Evolutionary conservation across 192 early-diverging fungal genomes (phyloP), one percentile per base, ranked within the genome.

Genomic region (Coemansia umbellata): DNA sequence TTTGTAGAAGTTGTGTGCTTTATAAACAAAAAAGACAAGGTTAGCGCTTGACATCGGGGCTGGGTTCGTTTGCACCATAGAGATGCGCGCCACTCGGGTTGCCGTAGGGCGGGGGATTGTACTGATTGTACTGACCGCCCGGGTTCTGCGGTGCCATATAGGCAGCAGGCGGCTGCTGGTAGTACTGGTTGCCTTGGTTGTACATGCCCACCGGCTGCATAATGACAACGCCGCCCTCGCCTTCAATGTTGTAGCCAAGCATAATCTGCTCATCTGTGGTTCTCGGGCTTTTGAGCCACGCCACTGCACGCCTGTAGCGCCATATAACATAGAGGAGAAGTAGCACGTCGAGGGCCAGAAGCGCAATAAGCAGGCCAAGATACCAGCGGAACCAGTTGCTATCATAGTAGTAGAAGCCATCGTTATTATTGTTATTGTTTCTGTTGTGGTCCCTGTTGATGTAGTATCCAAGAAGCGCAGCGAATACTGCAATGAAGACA

Each of bases 341-440:
- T 37, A 74, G 47, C 35, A 55, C 40, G 47, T 74, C 61, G 13
- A 74, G 21, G n/a, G 59, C 64, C n/a, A 74, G 65, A 50, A 74
- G 53, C 11, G 55, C 71, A 35, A 74, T 66, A 10, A 74, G 65
- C 45, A 74, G 65, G 3, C 71, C 65, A 19, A 74, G 67, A 39
- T 74, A 74, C 71, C 71, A 74, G 17, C 32, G 49, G 56, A 67
- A 67, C 71, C 71, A 74, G 43, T 55, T 44, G 31, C 37, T 28
- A 52, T 41, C 43, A 37, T 59, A 62, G 22, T 23, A 37, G n/a
- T n/a, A n/a, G n/a, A n/a, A n/a, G n/a, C n/a, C n/a, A n/a, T n/a
- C n/a, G n/a, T n/a, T n/a, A n/a, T n/a, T 43, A 1, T n/a, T 36
- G 30, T 50, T 30, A 30, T 44, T 23, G 51, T 44, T 30, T 18